Evolutionary conservation across 2,329 filamentous ascomycete genomes (phyloP), one percentile per base, ranked within the genome.

Genomic region (Trichoderma pleuroti): DNA sequence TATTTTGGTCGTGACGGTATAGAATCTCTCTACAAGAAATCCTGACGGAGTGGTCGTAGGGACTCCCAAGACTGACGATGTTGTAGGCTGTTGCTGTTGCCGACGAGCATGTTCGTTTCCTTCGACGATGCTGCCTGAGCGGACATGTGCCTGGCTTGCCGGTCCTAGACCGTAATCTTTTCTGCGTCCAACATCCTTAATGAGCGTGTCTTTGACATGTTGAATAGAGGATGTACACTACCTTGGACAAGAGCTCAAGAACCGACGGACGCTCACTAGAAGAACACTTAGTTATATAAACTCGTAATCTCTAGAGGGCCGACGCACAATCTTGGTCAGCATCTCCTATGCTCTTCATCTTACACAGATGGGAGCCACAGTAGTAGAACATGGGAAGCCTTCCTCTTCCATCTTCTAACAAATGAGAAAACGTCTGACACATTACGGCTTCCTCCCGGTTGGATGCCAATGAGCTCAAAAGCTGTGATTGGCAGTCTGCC

Each of bases 181-280:
- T 28, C 77, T 77, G 39, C 42, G 42, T 36, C 12, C 30, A 34
- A 12, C 75, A 60, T 75, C 73, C 62, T 63, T 65, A 32, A 28
- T 49, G 21, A 39, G n/a, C 39, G 42, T 39, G 8, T 46, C 9
- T 26, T 28, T 8, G n/a, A 12, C 6, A 39, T 63, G 12, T 5
- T n/a, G 32, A 61, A n/a, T 42, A 32, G 32, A 34, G 21, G 5
- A 73, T 49, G 26, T 62, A 68, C 28, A 82, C 78, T 78, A 87
- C 86, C 83, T 83, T 74, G 84, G 80, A 70, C 86, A 88, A 68
- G 79, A 77, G 74, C 83, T 85, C 77, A 87, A 86, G 70, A 87
- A 79, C 75, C 80, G 79, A 73, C 86, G 84, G 66, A 87, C 83
- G 74, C 82, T 86, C 61, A 86, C 86, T 88, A 63, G 24, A 61